phyloP scores from a whole-genome alignment of 1,139 yeast species.

The Blastobotrys proliferans region DNA sequence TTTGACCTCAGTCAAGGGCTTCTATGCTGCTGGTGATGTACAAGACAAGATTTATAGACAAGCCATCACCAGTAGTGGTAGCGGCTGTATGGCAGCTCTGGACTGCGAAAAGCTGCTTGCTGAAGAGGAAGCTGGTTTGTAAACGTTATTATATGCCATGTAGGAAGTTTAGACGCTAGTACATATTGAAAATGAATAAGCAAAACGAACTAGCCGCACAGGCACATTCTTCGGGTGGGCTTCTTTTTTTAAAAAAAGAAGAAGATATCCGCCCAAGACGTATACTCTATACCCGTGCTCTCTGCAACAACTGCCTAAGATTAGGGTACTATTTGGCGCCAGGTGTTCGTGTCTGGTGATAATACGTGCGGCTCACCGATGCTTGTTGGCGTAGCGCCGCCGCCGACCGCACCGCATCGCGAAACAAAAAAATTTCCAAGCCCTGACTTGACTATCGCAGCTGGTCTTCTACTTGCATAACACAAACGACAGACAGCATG shows the following conservation, averaged over 20 bases:
- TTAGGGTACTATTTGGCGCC: too few relatives aligned
- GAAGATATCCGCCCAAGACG: too few relatives aligned
- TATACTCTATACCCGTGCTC: too few relatives aligned
- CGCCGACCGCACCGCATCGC: too few relatives aligned
- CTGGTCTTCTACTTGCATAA: neutral
- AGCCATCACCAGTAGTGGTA: slow-evolving; percentile 98
- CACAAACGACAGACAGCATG: neutral
- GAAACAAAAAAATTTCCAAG: neutral
- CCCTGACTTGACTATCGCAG: neutral
- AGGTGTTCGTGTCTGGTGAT: too few relatives aligned
- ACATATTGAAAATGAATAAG: slow-evolving; percentile 1
- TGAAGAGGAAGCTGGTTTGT: slow-evolving; percentile 37
- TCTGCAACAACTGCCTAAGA: too few relatives aligned
- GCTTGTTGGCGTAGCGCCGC: too few relatives aligned
- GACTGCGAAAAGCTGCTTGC: slow-evolving; percentile 85
- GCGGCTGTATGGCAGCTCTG: slow-evolving; percentile 99
- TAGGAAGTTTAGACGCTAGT: neutral
- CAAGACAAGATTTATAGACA: slow-evolving; percentile 97
- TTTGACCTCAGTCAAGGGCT: slow-evolving; percentile 81
- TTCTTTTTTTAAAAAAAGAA: too few relatives aligned
- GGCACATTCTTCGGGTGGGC: too few relatives aligned
- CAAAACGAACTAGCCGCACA: too few relatives aligned
- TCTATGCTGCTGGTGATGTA: slow-evolving; percentile 98
- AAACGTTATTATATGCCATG: neutral
- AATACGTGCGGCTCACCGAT: too few relatives aligned